Base-by-base conservation (phyloP, 1,139 yeast genomes). In the Taphrina flavorubra region DNA sequence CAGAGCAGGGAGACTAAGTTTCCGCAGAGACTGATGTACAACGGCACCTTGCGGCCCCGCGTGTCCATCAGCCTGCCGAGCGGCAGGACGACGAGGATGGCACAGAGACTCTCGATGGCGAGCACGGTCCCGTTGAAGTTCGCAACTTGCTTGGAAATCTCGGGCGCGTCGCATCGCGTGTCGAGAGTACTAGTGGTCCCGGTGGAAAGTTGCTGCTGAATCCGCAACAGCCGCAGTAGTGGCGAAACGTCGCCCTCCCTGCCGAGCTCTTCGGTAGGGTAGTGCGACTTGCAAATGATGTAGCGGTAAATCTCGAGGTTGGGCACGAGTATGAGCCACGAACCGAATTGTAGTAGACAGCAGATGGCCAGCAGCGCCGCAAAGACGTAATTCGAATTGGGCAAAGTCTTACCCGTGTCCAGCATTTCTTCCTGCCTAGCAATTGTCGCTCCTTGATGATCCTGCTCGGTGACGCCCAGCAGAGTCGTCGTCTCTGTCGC, bases 91-190 rank as follows among this genome's bases (percentile, higher is more conserved):
- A 58, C 62, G 8, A 39, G 18, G 13, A 58, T 44, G 40, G 62
- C 51, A 31, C 42, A 25, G 20, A 58, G 31, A 25, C 37, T 31
- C 34, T 44, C 51, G 10, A 31, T 46, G 11, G 40, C 37, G 8
- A 31, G n/a, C 4, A 36, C 51, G 39, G 46, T 14, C n/a, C 62
- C 62, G 31, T 46, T 58, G 53, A 58, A 25, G 6, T 31, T 44
- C 6, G 62, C 62, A 20, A 58, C 62, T 40, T 44, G 11, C 31
- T 58, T 42, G 10, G 62, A 58, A n/a, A 58, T 58, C n/a, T 44
- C 62, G 6, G 25, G 36, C n/a, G 25, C 31, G 20, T 18, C 34
- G 42, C 62, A 58, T 14, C 46, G 42, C 20, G 31, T 18, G 42
- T 58, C 53, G 40, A 58, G 40, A 20, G 62, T 16, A n/a, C 62